Base-by-base conservation (phyloP, 345 rosid species). In the Camelina hispida region DNA sequence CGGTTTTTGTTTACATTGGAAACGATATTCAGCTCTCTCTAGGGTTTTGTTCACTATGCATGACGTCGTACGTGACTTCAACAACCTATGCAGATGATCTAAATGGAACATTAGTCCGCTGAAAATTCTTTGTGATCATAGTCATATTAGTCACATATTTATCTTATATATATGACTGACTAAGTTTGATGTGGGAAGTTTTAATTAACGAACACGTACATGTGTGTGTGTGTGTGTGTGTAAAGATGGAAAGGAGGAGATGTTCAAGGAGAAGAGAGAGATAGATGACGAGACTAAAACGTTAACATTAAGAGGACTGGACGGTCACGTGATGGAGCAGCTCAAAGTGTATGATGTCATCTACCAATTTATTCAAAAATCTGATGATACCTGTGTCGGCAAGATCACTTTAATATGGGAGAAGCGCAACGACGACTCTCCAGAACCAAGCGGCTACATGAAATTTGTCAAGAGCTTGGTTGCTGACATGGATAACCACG, bases 391-490 rank as follows among this genome's bases (percentile, higher is more conserved):
- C 14, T 77, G 75, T 25, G 66, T 40, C 20, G 56, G 75, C 60
- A 77, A 77, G 70, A 63, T 77, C 76, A 77, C 75, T 54, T 3
- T 77, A 0, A 12, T 62, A 1, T 77, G 80, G 80, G 80, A 77
- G 80, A 77, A 77, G 52, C 75, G 75, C 14, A 63, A 70, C 58
- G 76, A 77, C 47, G 75, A 77, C 1, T 56, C 15, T 6, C 80
- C 80, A 4, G 80, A 77, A 38, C 80, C 80, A 37, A 77, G 71
- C 60, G 3, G 6, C 46, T 70, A 70, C 60, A 69, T 77, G 76
- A 77, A 70, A 20, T 77, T 77, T 25, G 30, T 55, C 71, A 77
- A 77, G 76, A 70, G 46, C 70, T 0, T 77, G 66, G 76, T 64
- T 23, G 37, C 76, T 25, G 80, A 70, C 35, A 69, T 77, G 80